These are phyloP conservation scores for Pseudohyphozyma bogoriensis DNA, from an alignment of 768 basidiomycete species.

Conservation along the genomic window DNA sequence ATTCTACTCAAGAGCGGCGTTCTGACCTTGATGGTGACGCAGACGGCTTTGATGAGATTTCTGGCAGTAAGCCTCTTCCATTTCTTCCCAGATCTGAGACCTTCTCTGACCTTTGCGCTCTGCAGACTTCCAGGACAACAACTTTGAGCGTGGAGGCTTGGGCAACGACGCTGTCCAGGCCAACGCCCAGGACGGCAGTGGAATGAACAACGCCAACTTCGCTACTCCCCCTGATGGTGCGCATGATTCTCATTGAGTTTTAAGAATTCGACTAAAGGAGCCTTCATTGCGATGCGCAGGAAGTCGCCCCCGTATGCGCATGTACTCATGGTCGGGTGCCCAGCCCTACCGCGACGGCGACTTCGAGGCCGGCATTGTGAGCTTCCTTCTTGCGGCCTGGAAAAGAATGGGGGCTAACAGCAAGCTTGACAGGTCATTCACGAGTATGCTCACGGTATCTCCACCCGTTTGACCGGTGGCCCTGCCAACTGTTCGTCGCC, in stretches of 20 bases:
- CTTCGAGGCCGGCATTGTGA: conserved; percentile 80
- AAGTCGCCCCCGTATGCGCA: conserved; percentile 37
- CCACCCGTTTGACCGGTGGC: conserved; percentile 88
- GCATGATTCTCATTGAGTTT: no score
- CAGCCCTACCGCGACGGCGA: conserved; percentile 88
- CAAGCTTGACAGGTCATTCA: conserved; percentile 41
- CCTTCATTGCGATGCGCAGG: no score
- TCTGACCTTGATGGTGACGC: background rate
- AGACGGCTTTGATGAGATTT: conserved; percentile 82
- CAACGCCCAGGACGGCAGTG: conserved; percentile 90
- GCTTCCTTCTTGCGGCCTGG: conserved; percentile 34
- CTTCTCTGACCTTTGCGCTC: conserved; percentile 41
- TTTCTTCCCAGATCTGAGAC: background rate
- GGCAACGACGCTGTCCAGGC: conserved; percentile 85
- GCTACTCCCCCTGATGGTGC: conserved; percentile 43
- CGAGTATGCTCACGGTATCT: conserved; percentile 77
- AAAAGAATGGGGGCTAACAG: no score
- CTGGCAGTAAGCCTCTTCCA: no score
- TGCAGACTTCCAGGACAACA: conserved; percentile 99
- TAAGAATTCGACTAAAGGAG: no score
- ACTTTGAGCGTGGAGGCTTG: conserved; percentile 79
- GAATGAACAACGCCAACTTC: conserved; percentile 56
- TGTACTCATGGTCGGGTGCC: conserved; percentile 73
- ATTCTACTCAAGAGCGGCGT: background rate
- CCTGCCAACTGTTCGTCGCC: conserved; percentile 26